A percentile compares a stretch with the other conserved stretches of the same genome.
phyloP scores from a whole-genome alignment of 2,329 filamentous ascomycete genomes.

The Fusarium austroafricanum region DNA sequence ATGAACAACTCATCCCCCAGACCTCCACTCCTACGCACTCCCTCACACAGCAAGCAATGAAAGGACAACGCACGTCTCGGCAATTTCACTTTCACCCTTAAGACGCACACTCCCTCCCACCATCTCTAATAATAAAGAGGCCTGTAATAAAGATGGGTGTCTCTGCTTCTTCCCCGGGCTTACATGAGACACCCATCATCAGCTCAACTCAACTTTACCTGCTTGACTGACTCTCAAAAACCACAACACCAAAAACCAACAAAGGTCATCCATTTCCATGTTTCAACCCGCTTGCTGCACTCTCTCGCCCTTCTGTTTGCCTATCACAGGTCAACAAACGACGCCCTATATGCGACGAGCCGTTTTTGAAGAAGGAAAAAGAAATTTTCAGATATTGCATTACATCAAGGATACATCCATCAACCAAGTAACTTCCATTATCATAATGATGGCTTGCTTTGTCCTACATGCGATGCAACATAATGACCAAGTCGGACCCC shows the following conservation, averaged over 20 bases:
- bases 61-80: background rate
- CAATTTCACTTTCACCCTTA: constrained; percentile 3
- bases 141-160: constrained; percentile 5
- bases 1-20: constrained; percentile 28
- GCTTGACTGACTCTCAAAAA: background rate
- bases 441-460: constrained; percentile 35
- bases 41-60: background rate
- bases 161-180: constrained; percentile 27
- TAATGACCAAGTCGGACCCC: constrained; percentile 26
- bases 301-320: constrained; percentile 28
- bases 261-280: background rate
- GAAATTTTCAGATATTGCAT: constrained; percentile 11
- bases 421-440: background rate
- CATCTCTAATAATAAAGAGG: constrained; percentile 25
- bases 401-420: background rate
- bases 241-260: constrained; percentile 18
- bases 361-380: constrained; percentile 24
- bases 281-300: constrained; percentile 25
- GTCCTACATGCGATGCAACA: constrained; percentile 29
- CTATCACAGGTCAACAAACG: constrained; percentile 27
- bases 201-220: background rate
- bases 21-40: constrained; percentile 19
- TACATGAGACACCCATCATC: constrained; percentile 32
- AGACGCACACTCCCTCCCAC: constrained; percentile 38
- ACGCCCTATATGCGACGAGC: constrained; percentile 26